Percentiles rank a stretch among this genome's conserved stretches.
Conservation (phyloP, 768 basidiomycete species). For the Obba rivulosa region DNA sequence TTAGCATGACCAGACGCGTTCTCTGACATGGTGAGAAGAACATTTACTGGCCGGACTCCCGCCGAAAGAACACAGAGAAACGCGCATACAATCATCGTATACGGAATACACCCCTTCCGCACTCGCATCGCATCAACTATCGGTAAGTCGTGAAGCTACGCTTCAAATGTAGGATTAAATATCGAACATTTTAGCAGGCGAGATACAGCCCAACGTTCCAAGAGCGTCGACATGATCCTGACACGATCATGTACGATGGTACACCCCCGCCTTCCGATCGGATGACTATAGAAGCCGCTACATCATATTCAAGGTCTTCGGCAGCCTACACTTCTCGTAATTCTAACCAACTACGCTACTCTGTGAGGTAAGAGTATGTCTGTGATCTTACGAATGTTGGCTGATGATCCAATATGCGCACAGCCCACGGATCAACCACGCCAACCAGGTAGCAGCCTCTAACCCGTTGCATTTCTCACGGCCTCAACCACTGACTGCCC, state of each 20-base stretch:
- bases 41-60: neutral
- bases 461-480: slow-evolving; percentile 1
- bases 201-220: too few relatives aligned
- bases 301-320: neutral
- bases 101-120: neutral
- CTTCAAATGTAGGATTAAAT: too few relatives aligned
- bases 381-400: too few relatives aligned
- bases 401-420: neutral
- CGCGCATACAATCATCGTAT: neutral
- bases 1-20: neutral
- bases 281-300: neutral
- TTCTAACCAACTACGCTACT: too few relatives aligned
- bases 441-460: neutral
- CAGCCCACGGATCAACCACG: neutral
- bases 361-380: neutral
- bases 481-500: slow-evolving; percentile 7
- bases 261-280: neutral
- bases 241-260: neutral
- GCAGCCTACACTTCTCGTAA: neutral
- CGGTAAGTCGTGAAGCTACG: too few relatives aligned
- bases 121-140: too few relatives aligned
- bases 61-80: neutral
- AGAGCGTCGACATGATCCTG: too few relatives aligned
- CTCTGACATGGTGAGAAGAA: neutral
- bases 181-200: too few relatives aligned